A percentile compares a stretch with the other conserved stretches of the same genome.
Conservation (phyloP, 768 basidiomycete species). For the Termitomyces sp. region DNA sequence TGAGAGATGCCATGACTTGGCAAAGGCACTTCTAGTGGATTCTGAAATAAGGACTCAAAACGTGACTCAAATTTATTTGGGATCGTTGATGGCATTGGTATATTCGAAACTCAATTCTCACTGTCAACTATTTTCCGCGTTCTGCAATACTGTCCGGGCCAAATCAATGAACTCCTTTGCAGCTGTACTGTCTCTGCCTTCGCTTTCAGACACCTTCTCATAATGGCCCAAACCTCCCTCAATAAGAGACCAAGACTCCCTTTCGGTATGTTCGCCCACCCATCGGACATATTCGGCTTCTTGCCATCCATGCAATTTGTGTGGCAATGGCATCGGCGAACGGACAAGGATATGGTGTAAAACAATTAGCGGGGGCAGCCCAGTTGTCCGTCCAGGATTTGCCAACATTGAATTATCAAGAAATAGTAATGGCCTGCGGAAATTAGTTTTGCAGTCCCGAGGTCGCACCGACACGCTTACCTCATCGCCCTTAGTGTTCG, state of each 20-base stretch:
- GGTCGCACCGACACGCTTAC: slow-evolving; percentile 35
- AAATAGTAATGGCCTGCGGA: slow-evolving; percentile 76
- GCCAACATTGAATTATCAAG: slow-evolving; percentile 72
- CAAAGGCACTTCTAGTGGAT: not conserved
- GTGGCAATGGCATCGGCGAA: slow-evolving; percentile 80
- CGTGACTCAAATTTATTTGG: not conserved
- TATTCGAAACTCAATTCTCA: not conserved
- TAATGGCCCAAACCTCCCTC: slow-evolving; percentile 74
- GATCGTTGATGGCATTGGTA: not conserved
- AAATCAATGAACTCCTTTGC: slow-evolving; percentile 62
- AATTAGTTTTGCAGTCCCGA: not conserved
- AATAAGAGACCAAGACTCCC: slow-evolving; percentile 75
- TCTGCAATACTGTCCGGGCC: slow-evolving; percentile 59
- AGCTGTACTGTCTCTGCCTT: slow-evolving; percentile 37
- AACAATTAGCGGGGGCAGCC: slow-evolving; percentile 83
- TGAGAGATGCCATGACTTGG: slow-evolving; percentile 21
- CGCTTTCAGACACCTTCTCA: slow-evolving; percentile 65
- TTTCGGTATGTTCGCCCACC: slow-evolving; percentile 85
- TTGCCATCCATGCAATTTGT: slow-evolving; percentile 88
- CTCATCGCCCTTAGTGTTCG: slow-evolving; percentile 79
- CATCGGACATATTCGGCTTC: slow-evolving; percentile 95
- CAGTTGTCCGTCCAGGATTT: slow-evolving; percentile 58
- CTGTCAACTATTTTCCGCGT: slow-evolving; percentile 22
- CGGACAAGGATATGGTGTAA: slow-evolving; percentile 91
- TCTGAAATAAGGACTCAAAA: slow-evolving; percentile 2